These are phyloP conservation scores for Ustilago loliicola DNA, from an alignment of 1,284 basidiomycete species.

Conservation along the genomic window DNA sequence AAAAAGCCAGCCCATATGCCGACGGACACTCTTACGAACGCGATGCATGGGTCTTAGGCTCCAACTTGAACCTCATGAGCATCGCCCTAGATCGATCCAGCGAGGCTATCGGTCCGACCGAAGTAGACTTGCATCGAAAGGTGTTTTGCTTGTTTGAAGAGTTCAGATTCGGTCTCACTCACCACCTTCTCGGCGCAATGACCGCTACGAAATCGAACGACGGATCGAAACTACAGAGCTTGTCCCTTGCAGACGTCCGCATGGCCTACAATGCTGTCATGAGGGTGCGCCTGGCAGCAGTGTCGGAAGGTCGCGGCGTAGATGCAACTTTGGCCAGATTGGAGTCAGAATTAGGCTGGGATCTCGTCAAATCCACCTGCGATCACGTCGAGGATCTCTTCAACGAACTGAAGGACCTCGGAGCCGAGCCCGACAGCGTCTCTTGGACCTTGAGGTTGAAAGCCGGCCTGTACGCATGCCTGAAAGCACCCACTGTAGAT, in stretches of 20 bases:
- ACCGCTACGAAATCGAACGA: not conserved
- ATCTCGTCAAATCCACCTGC: slow-evolving; percentile 1
- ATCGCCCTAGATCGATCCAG: slow-evolving; percentile 46
- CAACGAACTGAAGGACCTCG: slow-evolving; percentile 30
- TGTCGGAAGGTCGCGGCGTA: not conserved
- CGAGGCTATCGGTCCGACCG: not conserved
- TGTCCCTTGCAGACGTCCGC: slow-evolving; percentile 21
- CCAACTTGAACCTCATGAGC: slow-evolving; percentile 40
- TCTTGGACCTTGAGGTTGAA: slow-evolving; percentile 36
- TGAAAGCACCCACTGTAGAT: not conserved
- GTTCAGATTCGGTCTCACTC: slow-evolving; percentile 41
- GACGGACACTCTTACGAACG: not conserved
- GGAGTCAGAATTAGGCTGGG: not conserved
- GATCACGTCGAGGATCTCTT: slow-evolving; percentile 28
- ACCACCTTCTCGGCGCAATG: slow-evolving; percentile 21
- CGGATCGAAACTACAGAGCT: not conserved
- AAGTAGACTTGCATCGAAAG: slow-evolving; percentile 12
- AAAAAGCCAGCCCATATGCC: not conserved
- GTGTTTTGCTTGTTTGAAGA: slow-evolving; percentile 45
- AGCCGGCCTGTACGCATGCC: slow-evolving; percentile 20
- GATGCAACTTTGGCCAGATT: not conserved
- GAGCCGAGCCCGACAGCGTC: slow-evolving; percentile 32
- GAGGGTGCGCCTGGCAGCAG: slow-evolving; percentile 8
- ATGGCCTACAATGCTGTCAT: slow-evolving; percentile 48
- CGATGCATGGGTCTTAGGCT: slow-evolving; percentile 11